phyloP scores from a whole-genome alignment of 345 rosid species.

The Gossypium bickii region DNA sequence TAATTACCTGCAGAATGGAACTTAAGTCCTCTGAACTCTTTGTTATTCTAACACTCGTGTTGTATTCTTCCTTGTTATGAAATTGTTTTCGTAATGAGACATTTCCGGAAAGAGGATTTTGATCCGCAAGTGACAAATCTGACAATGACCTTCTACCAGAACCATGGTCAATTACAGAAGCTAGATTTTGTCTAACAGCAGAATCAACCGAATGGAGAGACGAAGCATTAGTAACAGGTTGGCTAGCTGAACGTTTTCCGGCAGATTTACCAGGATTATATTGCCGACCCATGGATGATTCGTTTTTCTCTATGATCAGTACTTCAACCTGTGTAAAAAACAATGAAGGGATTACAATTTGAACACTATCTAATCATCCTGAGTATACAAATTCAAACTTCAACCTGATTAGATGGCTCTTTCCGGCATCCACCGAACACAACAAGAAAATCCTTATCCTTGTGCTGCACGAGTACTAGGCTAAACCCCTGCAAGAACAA shows the following conservation, averaged over 20 bases:
- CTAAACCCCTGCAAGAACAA: conserved; percentile 68
- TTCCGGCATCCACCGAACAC: conserved; percentile 87
- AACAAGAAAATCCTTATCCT: conserved; percentile 87
- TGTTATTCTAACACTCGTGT: conserved; percentile 34
- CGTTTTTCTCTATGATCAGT: conserved; percentile 65
- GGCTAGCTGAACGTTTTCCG: conserved; percentile 48
- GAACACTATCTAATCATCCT: not conserved
- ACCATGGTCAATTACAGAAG: conserved; percentile 76
- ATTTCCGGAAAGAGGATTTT: conserved; percentile 56
- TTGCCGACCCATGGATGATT: conserved; percentile 42
- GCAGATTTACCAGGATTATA: conserved; percentile 48
- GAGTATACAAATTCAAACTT: conserved; percentile 17
- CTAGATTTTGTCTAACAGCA: conserved; percentile 60
- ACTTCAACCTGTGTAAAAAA: conserved; percentile 69
- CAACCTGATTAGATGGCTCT: conserved; percentile 93
- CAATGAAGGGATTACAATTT: not conserved
- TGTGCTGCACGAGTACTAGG: conserved; percentile 81
- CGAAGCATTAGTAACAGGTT: conserved; percentile 41
- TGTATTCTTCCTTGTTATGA: conserved; percentile 54
- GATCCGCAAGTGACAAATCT: conserved; percentile 53
- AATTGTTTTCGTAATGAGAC: conserved; percentile 76
- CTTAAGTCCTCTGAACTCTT: conserved; percentile 55
- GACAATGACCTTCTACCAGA: conserved; percentile 92
- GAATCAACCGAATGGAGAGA: conserved; percentile 61
- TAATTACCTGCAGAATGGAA: conserved; percentile 39